Evolutionary conservation across 169 alveolate genomes (phyloP).

Genomic region (Perkinsus olseni): DNA sequence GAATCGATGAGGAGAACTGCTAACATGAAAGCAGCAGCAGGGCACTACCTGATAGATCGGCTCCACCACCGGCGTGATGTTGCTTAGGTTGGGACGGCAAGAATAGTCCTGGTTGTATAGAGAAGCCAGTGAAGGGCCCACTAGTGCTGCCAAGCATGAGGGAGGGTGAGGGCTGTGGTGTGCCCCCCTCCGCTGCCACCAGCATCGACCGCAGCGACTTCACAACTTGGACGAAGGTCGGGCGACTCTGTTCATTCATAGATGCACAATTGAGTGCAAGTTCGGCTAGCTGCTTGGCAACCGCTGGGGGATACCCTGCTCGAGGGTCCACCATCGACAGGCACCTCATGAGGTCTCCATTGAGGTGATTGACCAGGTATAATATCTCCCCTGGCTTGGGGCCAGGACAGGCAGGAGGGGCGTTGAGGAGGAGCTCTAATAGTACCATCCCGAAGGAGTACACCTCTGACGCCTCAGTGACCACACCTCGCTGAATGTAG

Average conservation of each 20-base stretch:
- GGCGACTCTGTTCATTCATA: neutral
- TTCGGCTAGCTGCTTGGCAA: neutral
- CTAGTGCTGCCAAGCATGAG: neutral
- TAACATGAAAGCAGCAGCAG: too few relatives aligned
- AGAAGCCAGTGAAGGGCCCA: neutral
- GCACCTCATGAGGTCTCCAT: neutral
- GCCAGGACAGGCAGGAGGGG: constrained; percentile 16
- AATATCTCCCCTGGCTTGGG: neutral
- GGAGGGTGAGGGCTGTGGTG: neutral
- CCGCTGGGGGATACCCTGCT: constrained; percentile 5
- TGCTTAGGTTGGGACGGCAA: too few relatives aligned
- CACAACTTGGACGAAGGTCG: neutral
- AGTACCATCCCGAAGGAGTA: constrained; percentile 25
- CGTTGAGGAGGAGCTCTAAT: constrained; percentile 16
- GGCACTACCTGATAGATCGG: neutral
- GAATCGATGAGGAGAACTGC: neutral
- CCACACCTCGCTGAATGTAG: constrained; percentile 9
- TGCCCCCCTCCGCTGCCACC: neutral
- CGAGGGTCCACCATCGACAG: constrained; percentile 11
- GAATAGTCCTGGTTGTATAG: neutral
- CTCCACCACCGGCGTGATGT: neutral
- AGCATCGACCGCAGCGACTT: neutral
- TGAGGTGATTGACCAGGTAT: neutral
- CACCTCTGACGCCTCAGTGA: constrained; percentile 20
- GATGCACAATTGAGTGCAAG: constrained; percentile 8